Base-by-base conservation (phyloP, 2,329 filamentous ascomycete genomes). In the Aspergillus sp. region DNA sequence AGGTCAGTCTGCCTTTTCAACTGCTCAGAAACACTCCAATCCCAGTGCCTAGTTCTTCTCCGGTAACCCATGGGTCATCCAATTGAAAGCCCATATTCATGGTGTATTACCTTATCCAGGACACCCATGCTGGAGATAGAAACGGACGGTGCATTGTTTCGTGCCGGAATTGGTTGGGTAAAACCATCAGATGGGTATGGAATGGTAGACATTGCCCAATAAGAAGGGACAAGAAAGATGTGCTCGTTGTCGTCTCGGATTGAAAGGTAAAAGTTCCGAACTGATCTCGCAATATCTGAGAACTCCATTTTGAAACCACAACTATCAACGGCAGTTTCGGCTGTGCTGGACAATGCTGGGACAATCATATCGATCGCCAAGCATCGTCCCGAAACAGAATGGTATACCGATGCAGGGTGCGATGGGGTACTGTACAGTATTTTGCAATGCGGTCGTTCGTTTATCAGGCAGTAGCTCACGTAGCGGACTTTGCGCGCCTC, bases 1-100 rank as follows among this genome's bases (percentile, higher is more conserved):
- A 53, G 0, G 60, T 66, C 41, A 78, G n/a, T 31, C 58, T 53
- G 0, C 68, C 71, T 3, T 64, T 59, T 49, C 68, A 77, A 0
- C 70, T 76, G 0, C 70, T 74, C 16, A 78, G 53, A 34, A 75
- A 78, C n/a, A 78, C n/a, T 0, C 62, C 64, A 6, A 64, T 38
- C n/a, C 59, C 62, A 62, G 71, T 77, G 0, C 73, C 66, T 2
- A 78, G 60, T 50, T 78, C 76, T 50, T 78, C 76, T 0, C 75
- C 76, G 0, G 74, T 76, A 0, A 77, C 75, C 75, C 76, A 78
- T 0, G 75, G 73, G 11, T 72, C 57, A 2, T 64, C 45, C 0
- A 71, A 53, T 10, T 66, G 59, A 1, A 77, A 61, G 0, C 0
- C 68, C 71, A 2, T 58, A 57, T 2, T 52, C 56, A 0, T 63